These are phyloP conservation scores for Dipodascus albidus DNA, from an alignment of 805 yeast species.

Conservation along the genomic window DNA sequence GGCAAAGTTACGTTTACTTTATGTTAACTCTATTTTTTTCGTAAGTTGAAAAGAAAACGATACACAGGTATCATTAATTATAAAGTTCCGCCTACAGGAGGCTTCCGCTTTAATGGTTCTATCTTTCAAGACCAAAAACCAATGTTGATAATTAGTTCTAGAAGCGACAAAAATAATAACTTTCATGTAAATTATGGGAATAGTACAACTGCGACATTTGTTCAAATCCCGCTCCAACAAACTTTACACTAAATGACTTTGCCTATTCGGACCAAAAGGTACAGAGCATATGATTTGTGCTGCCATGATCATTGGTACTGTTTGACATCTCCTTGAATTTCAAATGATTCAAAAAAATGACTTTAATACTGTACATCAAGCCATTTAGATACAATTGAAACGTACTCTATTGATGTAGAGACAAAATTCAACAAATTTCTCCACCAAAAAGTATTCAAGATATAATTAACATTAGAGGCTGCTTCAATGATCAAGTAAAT, in stretches of 20 bases:
- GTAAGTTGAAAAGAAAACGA: neutral
- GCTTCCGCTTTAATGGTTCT: neutral
- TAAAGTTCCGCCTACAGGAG: neutral
- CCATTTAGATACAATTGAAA: too few relatives aligned
- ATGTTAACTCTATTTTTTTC: too few relatives aligned
- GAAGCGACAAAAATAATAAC: too few relatives aligned
- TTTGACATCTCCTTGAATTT: neutral
- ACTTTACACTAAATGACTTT: neutral
- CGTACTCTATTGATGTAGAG: too few relatives aligned
- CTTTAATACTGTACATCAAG: too few relatives aligned
- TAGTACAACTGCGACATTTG: neutral
- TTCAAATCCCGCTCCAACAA: neutral
- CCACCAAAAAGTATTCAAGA: too few relatives aligned
- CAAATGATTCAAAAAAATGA: neutral
- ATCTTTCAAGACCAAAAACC: too few relatives aligned
- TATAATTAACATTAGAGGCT: too few relatives aligned
- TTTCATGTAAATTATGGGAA: neutral
- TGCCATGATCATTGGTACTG: neutral
- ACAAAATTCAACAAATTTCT: too few relatives aligned
- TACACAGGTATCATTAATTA: neutral
- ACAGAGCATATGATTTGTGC: neutral
- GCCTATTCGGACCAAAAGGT: neutral
- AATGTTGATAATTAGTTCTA: neutral
- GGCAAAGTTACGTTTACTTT: too few relatives aligned
- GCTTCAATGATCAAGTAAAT: too few relatives aligned